Conservation (phyloP, 345 rosid genomes). For the Dipteronia dyeriana region DNA sequence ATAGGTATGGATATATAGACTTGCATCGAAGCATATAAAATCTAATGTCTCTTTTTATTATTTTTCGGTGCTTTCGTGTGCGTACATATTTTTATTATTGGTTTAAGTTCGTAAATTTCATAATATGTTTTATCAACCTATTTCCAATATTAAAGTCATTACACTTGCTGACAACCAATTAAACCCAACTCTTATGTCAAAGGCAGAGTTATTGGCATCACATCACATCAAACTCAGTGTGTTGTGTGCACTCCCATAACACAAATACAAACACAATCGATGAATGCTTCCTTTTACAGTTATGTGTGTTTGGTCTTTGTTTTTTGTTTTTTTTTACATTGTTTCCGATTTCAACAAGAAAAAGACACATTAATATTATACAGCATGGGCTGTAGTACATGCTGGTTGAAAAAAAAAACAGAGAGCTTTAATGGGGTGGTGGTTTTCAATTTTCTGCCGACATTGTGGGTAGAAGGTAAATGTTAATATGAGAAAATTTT, state of each 20-base stretch:
- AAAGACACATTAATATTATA: background rate
- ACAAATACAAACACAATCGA: background rate
- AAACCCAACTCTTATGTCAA: background rate
- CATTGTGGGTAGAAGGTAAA: background rate
- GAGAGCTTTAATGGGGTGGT: background rate
- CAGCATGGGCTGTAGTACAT: background rate
- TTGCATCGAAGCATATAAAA: no score
- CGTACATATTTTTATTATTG: no score
- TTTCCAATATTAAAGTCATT: no score
- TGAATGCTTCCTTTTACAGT: background rate
- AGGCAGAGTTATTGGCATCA: background rate
- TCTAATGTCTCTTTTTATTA: background rate
- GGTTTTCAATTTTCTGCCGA: background rate
- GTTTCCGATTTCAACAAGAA: conserved; percentile 9
- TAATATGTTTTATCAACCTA: no score
- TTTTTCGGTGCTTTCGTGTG: background rate
- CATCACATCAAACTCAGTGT: background rate
- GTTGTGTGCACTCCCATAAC: background rate
- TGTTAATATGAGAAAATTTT: background rate
- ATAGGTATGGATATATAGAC: no score
- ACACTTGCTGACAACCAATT: background rate
- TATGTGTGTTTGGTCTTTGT: background rate
- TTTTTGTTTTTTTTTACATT: background rate
- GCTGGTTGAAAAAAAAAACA: background rate
- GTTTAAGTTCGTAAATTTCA: no score